Percentiles rank a stretch among this genome's conserved stretches.
Evolutionary conservation across 208 protist genomes (phyloP).

Genomic region (Herpetomonas tarakana): DNA sequence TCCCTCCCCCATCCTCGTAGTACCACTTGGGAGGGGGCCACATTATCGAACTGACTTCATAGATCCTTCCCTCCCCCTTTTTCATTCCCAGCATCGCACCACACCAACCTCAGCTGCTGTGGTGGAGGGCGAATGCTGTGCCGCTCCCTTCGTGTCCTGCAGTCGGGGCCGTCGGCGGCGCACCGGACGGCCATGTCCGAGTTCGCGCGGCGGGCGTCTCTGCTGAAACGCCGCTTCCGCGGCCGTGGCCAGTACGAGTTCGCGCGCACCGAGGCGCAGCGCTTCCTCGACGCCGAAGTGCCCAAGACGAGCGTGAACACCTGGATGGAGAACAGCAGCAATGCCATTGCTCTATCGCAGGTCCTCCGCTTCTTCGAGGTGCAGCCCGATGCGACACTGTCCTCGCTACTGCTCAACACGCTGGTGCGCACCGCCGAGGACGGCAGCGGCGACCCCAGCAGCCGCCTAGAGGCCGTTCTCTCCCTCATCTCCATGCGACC

Average conservation of each 20-base stretch:
- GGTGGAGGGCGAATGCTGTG: no score
- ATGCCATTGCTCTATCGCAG: constrained; percentile 73
- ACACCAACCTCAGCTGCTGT: no score
- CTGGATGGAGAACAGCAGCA: constrained; percentile 72
- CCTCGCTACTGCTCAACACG: constrained; percentile 55
- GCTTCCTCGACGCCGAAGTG: constrained; percentile 79
- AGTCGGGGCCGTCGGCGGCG: no score
- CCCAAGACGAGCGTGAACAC: constrained; percentile 44
- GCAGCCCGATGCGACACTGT: constrained; percentile 54
- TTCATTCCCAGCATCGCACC: no score
- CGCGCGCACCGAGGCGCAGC: constrained; percentile 63
- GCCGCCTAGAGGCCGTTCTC: constrained; percentile 37
- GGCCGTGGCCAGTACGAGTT: constrained; percentile 61
- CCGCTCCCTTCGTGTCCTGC: no score
- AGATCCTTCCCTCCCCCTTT: no score
- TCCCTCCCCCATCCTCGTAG: no score
- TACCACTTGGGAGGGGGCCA: no score
- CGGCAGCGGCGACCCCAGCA: constrained; percentile 2
- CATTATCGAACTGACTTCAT: no score
- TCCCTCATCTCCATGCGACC: constrained; percentile 30
- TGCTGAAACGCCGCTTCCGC: constrained; percentile 60
- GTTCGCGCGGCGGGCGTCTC: constrained; percentile 44
- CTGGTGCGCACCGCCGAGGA: constrained; percentile 64
- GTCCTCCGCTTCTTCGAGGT: constrained; percentile 77
- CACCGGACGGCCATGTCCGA: constrained; percentile 20